Percentiles rank a stretch among this genome's conserved stretches.
Evolutionary conservation across 1,139 yeast species (phyloP).

Genomic region (Yamadazyma dushanensis): DNA sequence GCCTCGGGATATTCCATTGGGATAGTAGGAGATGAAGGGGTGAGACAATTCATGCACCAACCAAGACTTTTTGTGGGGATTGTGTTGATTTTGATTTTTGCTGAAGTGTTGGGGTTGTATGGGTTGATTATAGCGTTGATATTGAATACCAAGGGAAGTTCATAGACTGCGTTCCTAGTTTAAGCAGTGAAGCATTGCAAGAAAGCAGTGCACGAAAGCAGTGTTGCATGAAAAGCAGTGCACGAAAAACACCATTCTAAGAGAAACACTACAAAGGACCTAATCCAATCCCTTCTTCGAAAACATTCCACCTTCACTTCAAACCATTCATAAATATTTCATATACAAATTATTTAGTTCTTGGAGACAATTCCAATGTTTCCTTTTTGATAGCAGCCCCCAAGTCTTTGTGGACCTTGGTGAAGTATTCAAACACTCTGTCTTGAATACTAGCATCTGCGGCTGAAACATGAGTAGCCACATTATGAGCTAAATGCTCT

Average conservation of each 20-base stretch:
- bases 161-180: conserved; percentile 4
- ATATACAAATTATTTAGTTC: conserved; percentile 17
- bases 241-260: too few species aligned
- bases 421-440: conserved; percentile 72
- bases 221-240: too few species aligned
- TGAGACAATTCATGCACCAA: conserved; percentile 93
- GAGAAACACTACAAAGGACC: too few species aligned
- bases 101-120: conserved; percentile 96
- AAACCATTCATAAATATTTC: neutral
- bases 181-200: too few species aligned
- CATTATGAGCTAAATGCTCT: conserved; percentile 77
- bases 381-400: conserved; percentile 62
- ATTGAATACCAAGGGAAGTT: conserved; percentile 78
- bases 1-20: conserved; percentile 99
- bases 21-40: conserved; percentile 98
- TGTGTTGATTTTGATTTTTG: conserved; percentile 95
- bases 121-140: conserved; percentile 93
- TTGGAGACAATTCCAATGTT: conserved; percentile 55
- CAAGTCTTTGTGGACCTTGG: conserved; percentile 64
- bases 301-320: too few species aligned
- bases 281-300: too few species aligned
- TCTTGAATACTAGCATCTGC: conserved; percentile 80
- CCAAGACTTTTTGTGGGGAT: conserved; percentile 97
- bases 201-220: too few species aligned
- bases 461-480: conserved; percentile 68